phyloP scores from a whole-genome alignment of 2,329 filamentous ascomycete genomes.

The Trichoderma pleuroti region DNA sequence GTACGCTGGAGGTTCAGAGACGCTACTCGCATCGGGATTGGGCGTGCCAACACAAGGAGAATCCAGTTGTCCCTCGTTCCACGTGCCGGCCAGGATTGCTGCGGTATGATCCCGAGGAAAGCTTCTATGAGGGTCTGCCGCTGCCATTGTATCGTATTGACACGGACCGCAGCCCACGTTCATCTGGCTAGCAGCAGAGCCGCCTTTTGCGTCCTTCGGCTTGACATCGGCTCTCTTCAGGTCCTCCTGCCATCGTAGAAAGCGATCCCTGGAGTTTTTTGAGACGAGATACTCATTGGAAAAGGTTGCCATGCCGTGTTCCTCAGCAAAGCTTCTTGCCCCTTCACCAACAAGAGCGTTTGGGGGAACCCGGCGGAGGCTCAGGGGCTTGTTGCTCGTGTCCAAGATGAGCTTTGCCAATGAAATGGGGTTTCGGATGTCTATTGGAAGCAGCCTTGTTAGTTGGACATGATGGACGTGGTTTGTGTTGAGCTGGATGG shows the following conservation, averaged over 20 bases:
- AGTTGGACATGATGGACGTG: not conserved
- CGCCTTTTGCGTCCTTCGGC: conserved; percentile 28
- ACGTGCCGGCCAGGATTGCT: conserved; percentile 54
- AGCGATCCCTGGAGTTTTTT: conserved; percentile 72
- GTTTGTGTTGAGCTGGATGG: not conserved
- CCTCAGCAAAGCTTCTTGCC: conserved; percentile 78
- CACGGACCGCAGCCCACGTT: conserved; percentile 27
- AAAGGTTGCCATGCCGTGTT: conserved; percentile 71
- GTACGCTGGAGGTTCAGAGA: conserved; percentile 23
- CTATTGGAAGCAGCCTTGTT: conserved; percentile 42
- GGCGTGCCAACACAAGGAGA: conserved; percentile 44
- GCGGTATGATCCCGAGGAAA: conserved; percentile 47
- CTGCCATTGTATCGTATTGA: conserved; percentile 34
- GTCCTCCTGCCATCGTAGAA: conserved; percentile 73
- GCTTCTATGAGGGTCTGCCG: conserved; percentile 26
- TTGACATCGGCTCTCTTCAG: conserved; percentile 58
- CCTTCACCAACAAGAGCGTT: conserved; percentile 87
- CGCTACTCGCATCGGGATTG: conserved; percentile 20
- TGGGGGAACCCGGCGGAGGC: conserved; percentile 82
- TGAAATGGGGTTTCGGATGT: conserved; percentile 88
- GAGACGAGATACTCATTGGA: conserved; percentile 77
- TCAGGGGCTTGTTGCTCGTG: conserved; percentile 69
- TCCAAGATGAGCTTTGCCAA: conserved; percentile 82
- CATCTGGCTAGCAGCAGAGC: conserved; percentile 19
- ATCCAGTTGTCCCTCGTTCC: conserved; percentile 62